Evolutionary conservation across 2,329 filamentous ascomycete species (phyloP), one percentile per base, ranked within the genome.

Genomic region (Whalleya microplaca): DNA sequence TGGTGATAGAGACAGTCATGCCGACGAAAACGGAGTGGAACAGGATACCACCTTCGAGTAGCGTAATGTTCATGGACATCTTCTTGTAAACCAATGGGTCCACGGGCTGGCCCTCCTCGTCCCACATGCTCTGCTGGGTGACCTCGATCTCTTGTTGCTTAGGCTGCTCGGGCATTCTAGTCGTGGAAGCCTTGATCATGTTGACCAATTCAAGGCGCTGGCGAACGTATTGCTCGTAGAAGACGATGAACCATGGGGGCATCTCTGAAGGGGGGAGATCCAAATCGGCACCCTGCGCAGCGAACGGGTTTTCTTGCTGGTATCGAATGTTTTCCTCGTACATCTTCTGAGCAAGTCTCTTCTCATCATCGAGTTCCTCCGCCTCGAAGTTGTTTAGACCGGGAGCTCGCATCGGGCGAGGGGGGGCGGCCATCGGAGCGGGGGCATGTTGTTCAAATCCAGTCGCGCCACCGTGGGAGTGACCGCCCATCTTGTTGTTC

Each of bases 21-120:
- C 87, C 87, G 54, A 91, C 88, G 70, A 91, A 91, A 56, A 92
- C 82, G 58, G 86, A 90, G 74, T 92, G 89, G 70, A 92, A 92
- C 10, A 92, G 78, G 62, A 92, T 92, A 58, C 89, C 89, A 54
- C 89, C 87, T 72, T 92, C 89, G 4, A 92, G 81, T 2, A 92
- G 80, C 3, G 89, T 83, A 63, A 90, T 91, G 72, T 92, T 89
- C 65, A 91, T 78, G 2, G 89, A 82, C 71, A 87, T 83, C 65
- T 85, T 88, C 67, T 84, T 82, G 71, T 83, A 80, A 6, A 79
- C 73, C 8, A 71, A 55, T 4, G 78, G 76, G 60, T 81, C 77
- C 14, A 81, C 75, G 0, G 68, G 59, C 55, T 77, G 71, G 12
- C 76, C 76, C 51, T 81, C 77, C 41, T 75, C 74, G 47, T 82